Evolutionary conservation across 805 yeast genomes (phyloP).

Genomic region (Saturnispora saitoi): DNA sequence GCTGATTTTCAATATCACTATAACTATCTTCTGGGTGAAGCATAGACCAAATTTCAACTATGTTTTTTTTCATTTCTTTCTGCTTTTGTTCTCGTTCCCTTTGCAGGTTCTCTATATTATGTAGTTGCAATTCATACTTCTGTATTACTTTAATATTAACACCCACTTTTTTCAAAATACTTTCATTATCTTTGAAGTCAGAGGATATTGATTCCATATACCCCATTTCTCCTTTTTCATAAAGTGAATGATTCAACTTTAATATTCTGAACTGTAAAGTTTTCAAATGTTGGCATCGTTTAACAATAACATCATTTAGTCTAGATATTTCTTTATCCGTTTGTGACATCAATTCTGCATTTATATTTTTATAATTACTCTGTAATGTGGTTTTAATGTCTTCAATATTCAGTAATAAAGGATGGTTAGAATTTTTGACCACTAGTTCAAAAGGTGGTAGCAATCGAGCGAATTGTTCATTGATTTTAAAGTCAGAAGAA

Average conservation of each 20-base stretch:
- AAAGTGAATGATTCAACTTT: slow-evolving; percentile 7
- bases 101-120: slow-evolving; percentile 25
- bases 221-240: slow-evolving; percentile 4
- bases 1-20: slow-evolving; percentile 26
- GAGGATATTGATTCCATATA: slow-evolving; percentile 6
- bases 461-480: slow-evolving; percentile 12
- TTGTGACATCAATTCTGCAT: slow-evolving; percentile 19
- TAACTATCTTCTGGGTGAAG: slow-evolving; percentile 36
- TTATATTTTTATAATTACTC: slow-evolving; percentile 22
- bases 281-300: slow-evolving; percentile 2
- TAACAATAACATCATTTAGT: slow-evolving; percentile 15
- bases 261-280: slow-evolving; percentile 1
- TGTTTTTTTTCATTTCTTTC: slow-evolving; percentile 20
- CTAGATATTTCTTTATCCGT: slow-evolving; percentile 25
- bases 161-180: slow-evolving; percentile 19
- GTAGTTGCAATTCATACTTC: slow-evolving; percentile 12
- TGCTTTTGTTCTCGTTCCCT: slow-evolving; percentile 31
- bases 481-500: slow-evolving; percentile 17
- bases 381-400: slow-evolving; percentile 22
- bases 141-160: slow-evolving; percentile 14
- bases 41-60: slow-evolving; percentile 29
- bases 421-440: neutral
- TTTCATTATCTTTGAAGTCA: slow-evolving; percentile 13
- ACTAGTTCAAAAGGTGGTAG: slow-evolving; percentile 21
- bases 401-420: slow-evolving; percentile 1